phyloP scores from a whole-genome alignment of 2,329 filamentous ascomycete species.

The Thelonectria blattea region DNA sequence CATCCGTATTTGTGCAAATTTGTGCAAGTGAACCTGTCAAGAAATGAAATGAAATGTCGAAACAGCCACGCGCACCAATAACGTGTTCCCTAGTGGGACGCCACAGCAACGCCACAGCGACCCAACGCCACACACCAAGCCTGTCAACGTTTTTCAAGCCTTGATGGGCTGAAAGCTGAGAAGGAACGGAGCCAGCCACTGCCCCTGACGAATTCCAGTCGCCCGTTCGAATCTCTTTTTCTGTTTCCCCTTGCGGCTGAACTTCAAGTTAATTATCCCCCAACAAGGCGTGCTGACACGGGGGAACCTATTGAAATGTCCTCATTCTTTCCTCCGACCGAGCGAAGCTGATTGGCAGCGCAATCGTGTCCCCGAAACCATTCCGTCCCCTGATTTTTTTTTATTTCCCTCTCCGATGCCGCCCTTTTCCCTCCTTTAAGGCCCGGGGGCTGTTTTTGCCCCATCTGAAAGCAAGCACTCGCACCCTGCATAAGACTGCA shows the following conservation, averaged over 20 bases:
- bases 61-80: neutral
- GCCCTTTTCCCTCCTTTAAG: slow-evolving; percentile 4
- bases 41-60: neutral
- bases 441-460: slow-evolving; percentile 10
- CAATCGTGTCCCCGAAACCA: neutral
- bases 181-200: neutral
- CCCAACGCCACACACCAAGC: neutral
- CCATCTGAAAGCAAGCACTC: neutral
- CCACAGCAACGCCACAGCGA: neutral
- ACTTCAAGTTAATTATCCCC: no score
- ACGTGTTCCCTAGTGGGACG: neutral
- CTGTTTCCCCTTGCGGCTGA: no score
- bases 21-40: neutral
- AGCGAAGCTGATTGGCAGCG: neutral
- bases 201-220: no score
- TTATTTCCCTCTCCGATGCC: neutral
- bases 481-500: neutral
- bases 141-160: no score
- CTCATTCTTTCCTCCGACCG: neutral
- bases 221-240: neutral
- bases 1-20: neutral
- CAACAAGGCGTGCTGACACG: neutral
- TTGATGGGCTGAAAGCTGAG: neutral
- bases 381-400: neutral
- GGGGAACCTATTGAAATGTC: neutral